Evolutionary conservation across 306 rosid genomes (phyloP).

Genomic region (Fragaria nilgerrensis): DNA sequence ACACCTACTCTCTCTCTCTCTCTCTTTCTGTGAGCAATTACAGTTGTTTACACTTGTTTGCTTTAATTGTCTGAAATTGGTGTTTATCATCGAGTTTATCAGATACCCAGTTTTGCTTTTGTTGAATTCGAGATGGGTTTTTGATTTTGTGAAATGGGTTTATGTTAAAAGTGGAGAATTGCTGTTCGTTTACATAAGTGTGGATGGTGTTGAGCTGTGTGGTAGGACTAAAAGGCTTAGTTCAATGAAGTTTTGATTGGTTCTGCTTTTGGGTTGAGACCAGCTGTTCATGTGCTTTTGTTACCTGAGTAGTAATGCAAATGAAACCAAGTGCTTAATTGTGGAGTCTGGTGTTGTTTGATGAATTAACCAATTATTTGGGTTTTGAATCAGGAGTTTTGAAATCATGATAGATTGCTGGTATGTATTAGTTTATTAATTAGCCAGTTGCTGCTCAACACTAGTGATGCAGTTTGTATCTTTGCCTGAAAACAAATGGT

Average conservation of each 20-base stretch:
- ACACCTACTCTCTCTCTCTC: slow-evolving; percentile 14
- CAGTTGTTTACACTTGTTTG: slow-evolving; percentile 13
- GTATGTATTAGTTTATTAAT: background rate
- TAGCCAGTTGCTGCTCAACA: too few species aligned
- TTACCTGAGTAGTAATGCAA: slow-evolving; percentile 11
- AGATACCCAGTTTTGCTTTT: slow-evolving; percentile 28
- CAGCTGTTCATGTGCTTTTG: background rate
- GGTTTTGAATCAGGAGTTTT: background rate
- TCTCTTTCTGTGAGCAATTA: slow-evolving; percentile 2
- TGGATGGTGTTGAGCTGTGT: slow-evolving; percentile 13
- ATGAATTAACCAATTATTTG: background rate
- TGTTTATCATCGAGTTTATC: too few species aligned
- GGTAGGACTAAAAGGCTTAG: slow-evolving; percentile 21
- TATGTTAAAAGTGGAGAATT: slow-evolving; percentile 15
- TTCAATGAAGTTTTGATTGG: slow-evolving; percentile 13
- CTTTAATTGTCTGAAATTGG: slow-evolving; percentile 25
- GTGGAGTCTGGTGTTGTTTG: slow-evolving; percentile 10
- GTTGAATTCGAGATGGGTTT: slow-evolving; percentile 33
- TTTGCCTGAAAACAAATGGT: too few species aligned
- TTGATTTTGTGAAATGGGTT: slow-evolving; percentile 19
- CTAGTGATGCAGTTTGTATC: too few species aligned
- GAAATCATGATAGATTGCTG: slow-evolving; percentile 1
- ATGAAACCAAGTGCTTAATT: slow-evolving; percentile 13
- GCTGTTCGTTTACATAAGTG: background rate
- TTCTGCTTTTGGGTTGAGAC: background rate